Conservation (phyloP, 345 rosid genomes). For the Syzygium jambos region DNA sequence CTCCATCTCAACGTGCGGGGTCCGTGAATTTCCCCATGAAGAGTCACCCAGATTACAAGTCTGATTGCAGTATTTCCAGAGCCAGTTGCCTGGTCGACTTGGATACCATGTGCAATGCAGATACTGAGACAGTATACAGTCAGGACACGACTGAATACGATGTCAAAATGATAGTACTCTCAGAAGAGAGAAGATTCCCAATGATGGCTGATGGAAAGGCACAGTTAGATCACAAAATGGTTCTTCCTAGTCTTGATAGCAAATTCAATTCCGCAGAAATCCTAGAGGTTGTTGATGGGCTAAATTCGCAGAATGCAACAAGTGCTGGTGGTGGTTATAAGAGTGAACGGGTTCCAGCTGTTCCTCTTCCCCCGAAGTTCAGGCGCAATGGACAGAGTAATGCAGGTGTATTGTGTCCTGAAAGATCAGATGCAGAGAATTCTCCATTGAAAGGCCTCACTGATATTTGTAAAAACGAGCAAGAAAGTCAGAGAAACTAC, state of each 20-base stretch:
- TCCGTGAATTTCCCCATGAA: slow-evolving; percentile 46
- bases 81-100: slow-evolving; percentile 35
- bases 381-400: slow-evolving; percentile 6
- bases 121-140: slow-evolving; percentile 49
- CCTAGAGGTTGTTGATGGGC: slow-evolving; percentile 39
- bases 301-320: slow-evolving; percentile 21
- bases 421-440: background rate
- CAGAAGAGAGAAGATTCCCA: slow-evolving; percentile 13
- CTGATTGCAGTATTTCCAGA: slow-evolving; percentile 41
- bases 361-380: slow-evolving; percentile 22
- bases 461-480: slow-evolving; percentile 1
- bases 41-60: slow-evolving; percentile 27
- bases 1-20: slow-evolving; percentile 36
- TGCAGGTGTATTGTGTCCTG: background rate
- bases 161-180: slow-evolving; percentile 21
- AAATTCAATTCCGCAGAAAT: slow-evolving; percentile 11
- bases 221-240: slow-evolving; percentile 4
- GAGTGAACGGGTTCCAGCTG: slow-evolving; percentile 24
- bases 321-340: slow-evolving; percentile 9
- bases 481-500: slow-evolving; percentile 1
- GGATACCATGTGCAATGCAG: slow-evolving; percentile 21
- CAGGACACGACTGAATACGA: slow-evolving; percentile 52
- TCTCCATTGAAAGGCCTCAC: slow-evolving; percentile 3
- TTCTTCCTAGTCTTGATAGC: slow-evolving; percentile 1
- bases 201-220: background rate